A percentile compares a stretch with the other conserved stretches of the same genome.
phyloP scores from a whole-genome alignment of 1,139 yeast genomes.

The Suhomyces chickasaworum region DNA sequence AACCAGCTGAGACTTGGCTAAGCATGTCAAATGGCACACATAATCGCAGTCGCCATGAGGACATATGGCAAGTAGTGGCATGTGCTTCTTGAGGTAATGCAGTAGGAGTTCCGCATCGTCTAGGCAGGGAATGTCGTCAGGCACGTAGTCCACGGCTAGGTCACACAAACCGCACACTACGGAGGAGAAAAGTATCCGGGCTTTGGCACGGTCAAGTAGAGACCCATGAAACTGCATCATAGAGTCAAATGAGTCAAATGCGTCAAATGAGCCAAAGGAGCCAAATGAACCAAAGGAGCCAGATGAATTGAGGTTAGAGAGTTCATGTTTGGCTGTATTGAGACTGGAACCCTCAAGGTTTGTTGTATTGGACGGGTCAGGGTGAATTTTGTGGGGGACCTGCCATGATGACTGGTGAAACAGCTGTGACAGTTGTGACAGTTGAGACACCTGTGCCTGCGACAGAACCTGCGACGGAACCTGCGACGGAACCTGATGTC shows the following conservation, averaged over 20 bases:
- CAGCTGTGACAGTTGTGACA: too few species aligned
- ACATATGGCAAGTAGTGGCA: slow-evolving; percentile 38
- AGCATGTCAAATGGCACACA: slow-evolving; percentile 48
- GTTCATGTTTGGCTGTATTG: not conserved
- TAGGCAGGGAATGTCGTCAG: slow-evolving; percentile 20
- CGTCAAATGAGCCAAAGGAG: too few species aligned
- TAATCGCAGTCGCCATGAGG: slow-evolving; percentile 31
- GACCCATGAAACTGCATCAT: not conserved
- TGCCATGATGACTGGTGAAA: too few species aligned
- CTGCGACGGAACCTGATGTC: too few species aligned
- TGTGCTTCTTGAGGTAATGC: not conserved
- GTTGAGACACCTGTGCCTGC: too few species aligned
- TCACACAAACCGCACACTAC: slow-evolving; percentile 33
- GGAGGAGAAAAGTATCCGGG: slow-evolving; percentile 13
- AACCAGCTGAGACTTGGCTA: too few species aligned
- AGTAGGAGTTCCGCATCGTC: not conserved
- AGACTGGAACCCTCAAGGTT: too few species aligned
- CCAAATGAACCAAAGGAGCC: too few species aligned
- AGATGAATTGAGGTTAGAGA: too few species aligned
- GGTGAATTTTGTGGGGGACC: too few species aligned
- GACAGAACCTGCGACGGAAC: too few species aligned
- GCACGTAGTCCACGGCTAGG: slow-evolving; percentile 31
- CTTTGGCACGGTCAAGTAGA: slow-evolving; percentile 2
- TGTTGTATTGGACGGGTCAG: too few species aligned
- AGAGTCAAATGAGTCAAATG: not conserved